Percentiles rank a stretch among this genome's conserved stretches.
Conservation (phyloP, 1,139 yeast genomes). For the Pichia sp. region DNA sequence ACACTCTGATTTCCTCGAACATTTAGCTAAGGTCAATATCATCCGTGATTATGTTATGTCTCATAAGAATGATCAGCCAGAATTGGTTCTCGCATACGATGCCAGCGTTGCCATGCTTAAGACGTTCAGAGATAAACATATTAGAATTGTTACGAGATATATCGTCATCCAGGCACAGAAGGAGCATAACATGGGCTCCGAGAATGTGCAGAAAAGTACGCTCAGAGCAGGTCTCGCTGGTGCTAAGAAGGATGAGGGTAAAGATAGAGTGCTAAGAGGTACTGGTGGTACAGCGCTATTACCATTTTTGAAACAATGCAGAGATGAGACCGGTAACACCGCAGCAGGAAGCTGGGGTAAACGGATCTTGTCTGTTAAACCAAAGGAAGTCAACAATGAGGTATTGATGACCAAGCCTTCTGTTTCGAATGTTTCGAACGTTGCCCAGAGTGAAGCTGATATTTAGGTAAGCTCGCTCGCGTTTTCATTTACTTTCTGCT, state of each 20-base stretch:
- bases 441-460: too few species aligned
- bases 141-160: slow-evolving; percentile 84
- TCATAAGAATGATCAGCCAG: slow-evolving; percentile 38
- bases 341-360: slow-evolving; percentile 91
- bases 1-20: slow-evolving; percentile 66
- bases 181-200: slow-evolving; percentile 45
- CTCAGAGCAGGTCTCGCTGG: slow-evolving; percentile 48
- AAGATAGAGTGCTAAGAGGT: slow-evolving; percentile 52
- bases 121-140: slow-evolving; percentile 85
- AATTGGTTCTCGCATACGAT: slow-evolving; percentile 68
- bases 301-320: slow-evolving; percentile 88
- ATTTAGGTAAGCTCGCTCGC: too few species aligned
- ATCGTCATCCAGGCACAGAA: slow-evolving; percentile 70
- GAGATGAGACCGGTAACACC: slow-evolving; percentile 91
- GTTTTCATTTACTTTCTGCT: too few species aligned
- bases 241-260: slow-evolving; percentile 27
- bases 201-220: slow-evolving; percentile 31
- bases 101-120: slow-evolving; percentile 88
- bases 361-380: slow-evolving; percentile 59
- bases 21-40: slow-evolving; percentile 48
- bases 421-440: too few species aligned
- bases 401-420: too few species aligned
- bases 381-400: too few species aligned
- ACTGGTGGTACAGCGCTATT: slow-evolving; percentile 92
- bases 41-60: slow-evolving; percentile 57